phyloP scores from a whole-genome alignment of 2,329 filamentous ascomycete genomes.

The Chalara sp. region DNA sequence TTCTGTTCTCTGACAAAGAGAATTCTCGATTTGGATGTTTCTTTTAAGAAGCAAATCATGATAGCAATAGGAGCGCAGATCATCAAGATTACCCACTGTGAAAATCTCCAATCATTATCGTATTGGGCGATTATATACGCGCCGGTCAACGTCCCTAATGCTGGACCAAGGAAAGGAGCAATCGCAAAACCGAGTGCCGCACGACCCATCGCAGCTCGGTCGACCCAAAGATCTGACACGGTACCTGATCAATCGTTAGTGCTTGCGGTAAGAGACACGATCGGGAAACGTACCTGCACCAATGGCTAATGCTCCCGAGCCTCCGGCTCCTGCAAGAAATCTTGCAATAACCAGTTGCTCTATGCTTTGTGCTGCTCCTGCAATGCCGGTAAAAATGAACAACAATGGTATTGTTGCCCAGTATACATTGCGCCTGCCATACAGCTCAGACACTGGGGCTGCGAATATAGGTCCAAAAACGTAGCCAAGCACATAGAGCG shows the following conservation, averaged over 20 bases:
- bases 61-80: slow-evolving; percentile 29
- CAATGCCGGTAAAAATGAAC: slow-evolving; percentile 55
- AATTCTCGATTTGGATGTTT: slow-evolving; percentile 14
- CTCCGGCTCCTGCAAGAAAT: slow-evolving; percentile 58
- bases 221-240: slow-evolving; percentile 42
- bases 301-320: slow-evolving; percentile 32
- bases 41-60: slow-evolving; percentile 33
- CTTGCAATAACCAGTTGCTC: slow-evolving; percentile 55
- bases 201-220: slow-evolving; percentile 25
- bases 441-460: slow-evolving; percentile 59
- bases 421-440: slow-evolving; percentile 55
- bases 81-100: slow-evolving; percentile 19
- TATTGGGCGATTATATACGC: slow-evolving; percentile 26
- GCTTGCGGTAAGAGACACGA: not conserved
- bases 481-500: slow-evolving; percentile 54
- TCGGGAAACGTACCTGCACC: slow-evolving; percentile 8
- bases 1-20: slow-evolving; percentile 23
- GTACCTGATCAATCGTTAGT: slow-evolving; percentile 19
- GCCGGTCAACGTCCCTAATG: slow-evolving; percentile 19
- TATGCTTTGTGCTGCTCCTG: slow-evolving; percentile 49
- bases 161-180: slow-evolving; percentile 20
- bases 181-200: slow-evolving; percentile 18
- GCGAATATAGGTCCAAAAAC: slow-evolving; percentile 59
- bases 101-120: slow-evolving; percentile 19
- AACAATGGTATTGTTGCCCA: slow-evolving; percentile 49